A percentile compares a stretch with the other conserved stretches of the same genome.
phyloP scores from a whole-genome alignment of 2,329 filamentous ascomycete species.

The Thielaviopsis ethacetica region DNA sequence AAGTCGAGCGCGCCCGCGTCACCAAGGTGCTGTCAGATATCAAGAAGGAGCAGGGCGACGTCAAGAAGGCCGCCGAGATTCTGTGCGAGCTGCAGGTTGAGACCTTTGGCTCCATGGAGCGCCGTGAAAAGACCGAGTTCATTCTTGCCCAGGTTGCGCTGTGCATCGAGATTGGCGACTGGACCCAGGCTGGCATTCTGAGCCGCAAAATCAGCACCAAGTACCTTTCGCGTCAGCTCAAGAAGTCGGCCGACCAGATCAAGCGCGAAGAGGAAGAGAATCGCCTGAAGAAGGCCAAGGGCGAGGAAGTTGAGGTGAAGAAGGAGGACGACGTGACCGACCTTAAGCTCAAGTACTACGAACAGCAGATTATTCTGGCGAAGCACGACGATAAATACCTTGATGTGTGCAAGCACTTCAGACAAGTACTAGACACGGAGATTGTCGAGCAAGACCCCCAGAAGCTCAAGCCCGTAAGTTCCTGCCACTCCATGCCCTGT shows the following conservation, averaged over 20 bases:
- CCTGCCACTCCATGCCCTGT: background rate
- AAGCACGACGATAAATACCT: conserved; percentile 98
- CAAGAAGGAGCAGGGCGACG: conserved; percentile 88
- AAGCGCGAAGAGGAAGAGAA: conserved; percentile 81
- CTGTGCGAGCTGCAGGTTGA: conserved; percentile 96
- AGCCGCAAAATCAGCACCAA: conserved; percentile 93
- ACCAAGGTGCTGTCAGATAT: conserved; percentile 93
- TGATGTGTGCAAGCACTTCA: conserved; percentile 94
- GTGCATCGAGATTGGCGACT: conserved; percentile 90
- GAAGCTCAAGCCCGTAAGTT: conserved; percentile 67
- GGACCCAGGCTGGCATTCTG: conserved; percentile 87
- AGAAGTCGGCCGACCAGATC: conserved; percentile 76
- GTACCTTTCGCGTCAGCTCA: conserved; percentile 78
- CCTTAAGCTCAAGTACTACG: conserved; percentile 88
- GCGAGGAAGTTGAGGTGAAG: conserved; percentile 63
- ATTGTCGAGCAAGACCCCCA: conserved; percentile 79
- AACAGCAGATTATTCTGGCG: conserved; percentile 87
- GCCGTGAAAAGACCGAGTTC: conserved; percentile 96
- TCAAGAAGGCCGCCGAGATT: conserved; percentile 79
- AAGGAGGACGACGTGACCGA: conserved; percentile 85
- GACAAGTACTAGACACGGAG: conserved; percentile 90
- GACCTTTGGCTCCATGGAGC: conserved; percentile 95
- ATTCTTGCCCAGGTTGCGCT: conserved; percentile 88
- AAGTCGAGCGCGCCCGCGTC: conserved; percentile 90
- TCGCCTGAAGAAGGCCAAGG: conserved; percentile 69